Evolutionary conservation across 2,329 filamentous ascomycete species (phyloP).

Genomic region (Phoma sp.): DNA sequence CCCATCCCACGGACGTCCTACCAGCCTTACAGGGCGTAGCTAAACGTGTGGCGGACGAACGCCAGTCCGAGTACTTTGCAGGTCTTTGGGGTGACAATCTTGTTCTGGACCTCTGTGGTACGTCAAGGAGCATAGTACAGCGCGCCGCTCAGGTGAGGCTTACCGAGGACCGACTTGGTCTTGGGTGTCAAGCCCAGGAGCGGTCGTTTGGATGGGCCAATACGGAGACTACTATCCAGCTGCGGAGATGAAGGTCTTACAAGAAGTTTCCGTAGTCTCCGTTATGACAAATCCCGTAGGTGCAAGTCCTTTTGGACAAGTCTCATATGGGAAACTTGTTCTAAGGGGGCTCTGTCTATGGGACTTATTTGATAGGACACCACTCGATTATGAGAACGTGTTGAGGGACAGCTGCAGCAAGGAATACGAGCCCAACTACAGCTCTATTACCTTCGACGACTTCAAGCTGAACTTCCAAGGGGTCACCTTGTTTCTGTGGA

Average conservation of each 20-base stretch:
- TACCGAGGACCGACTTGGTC: slow-evolving; percentile 1
- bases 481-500: too few relatives aligned
- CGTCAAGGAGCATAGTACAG: too few relatives aligned
- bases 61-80: neutral
- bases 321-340: neutral
- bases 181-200: neutral
- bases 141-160: neutral
- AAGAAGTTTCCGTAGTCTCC: neutral
- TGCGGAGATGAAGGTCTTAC: too few relatives aligned
- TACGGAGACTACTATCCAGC: too few relatives aligned
- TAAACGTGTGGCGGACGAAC: neutral
- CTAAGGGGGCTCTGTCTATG: neutral
- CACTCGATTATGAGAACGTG: too few relatives aligned
- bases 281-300: neutral
- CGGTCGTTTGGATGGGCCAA: neutral
- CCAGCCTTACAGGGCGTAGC: neutral
- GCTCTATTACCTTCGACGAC: too few relatives aligned
- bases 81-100: neutral
- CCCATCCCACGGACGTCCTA: neutral
- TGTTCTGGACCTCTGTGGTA: neutral
- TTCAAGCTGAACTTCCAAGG: too few relatives aligned
- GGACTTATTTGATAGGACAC: too few relatives aligned
- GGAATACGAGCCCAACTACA: neutral
- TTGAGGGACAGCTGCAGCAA: too few relatives aligned
- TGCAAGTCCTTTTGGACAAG: neutral